Evolutionary conservation across 805 yeast genomes (phyloP).

Genomic region (Nakazawaea anatomiae): DNA sequence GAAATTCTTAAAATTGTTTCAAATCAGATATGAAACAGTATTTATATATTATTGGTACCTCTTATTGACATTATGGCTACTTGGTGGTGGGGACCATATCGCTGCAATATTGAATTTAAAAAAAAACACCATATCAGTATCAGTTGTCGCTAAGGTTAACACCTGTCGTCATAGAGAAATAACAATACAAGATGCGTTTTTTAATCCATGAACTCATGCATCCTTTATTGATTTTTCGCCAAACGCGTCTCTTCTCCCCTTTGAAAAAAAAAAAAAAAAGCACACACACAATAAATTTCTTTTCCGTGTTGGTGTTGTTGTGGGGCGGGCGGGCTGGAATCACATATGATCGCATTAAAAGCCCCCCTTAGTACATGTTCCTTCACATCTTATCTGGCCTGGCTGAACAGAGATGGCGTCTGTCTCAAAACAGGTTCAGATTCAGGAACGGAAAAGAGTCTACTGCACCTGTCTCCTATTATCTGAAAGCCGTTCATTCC

Average conservation of each 20-base stretch:
- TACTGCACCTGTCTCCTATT: no score
- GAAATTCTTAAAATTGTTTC: background rate
- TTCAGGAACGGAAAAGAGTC: no score
- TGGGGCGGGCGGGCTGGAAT: no score
- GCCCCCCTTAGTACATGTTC: no score
- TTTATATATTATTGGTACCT: background rate
- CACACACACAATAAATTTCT: no score
- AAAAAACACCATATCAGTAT: background rate
- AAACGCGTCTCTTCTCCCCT: background rate
- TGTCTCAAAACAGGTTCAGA: background rate
- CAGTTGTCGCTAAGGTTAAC: background rate
- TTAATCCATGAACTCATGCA: background rate
- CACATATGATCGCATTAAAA: no score
- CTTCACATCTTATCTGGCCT: background rate
- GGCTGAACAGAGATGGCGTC: background rate
- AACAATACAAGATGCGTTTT: background rate
- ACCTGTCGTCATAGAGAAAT: background rate
- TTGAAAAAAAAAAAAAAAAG: background rate
- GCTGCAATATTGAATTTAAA: no score
- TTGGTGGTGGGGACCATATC: no score
- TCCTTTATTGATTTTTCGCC: background rate
- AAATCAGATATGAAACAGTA: background rate
- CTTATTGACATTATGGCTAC: no score
- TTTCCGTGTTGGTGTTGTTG: no score
- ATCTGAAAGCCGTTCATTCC: no score